Base-by-base conservation (phyloP, 1,139 yeast genomes). In the Debaryomycetaceae sp. region DNA sequence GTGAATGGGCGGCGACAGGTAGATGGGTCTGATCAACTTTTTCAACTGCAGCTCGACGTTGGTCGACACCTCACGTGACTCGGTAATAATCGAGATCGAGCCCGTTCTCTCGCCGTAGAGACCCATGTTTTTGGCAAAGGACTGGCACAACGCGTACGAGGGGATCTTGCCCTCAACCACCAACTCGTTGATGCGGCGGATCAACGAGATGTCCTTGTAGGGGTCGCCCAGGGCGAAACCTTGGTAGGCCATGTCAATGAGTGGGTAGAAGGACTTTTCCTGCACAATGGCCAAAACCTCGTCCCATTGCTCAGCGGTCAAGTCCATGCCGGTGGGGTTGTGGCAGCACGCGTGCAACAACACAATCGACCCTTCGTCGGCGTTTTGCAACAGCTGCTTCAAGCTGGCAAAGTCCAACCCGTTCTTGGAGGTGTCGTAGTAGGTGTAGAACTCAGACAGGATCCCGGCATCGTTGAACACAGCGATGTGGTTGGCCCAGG, bases 251-350 rank as follows among this genome's bases (percentile, higher is more conserved):
- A 85, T 81, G 64, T 91, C 98, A 49, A 91, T 85, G 53, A 89
- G 64, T 32, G 94, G 94, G 57, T 85, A 75, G 54, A 86, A 89
- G 35, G 72, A 67, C 51, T 78, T 74, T 30, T 51, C 42, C 45
- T 66, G 61, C 39, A 75, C 65, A 39, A 84, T 61, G 31, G 71
- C 68, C 33, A 83, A 67, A 31, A 91, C 80, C 53, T 70, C 59
- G 31, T 67, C 68, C 97, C 97, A 89, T 60, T 91, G 89, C 42
- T 79, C 93, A 34, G 69, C 63, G 18, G 85, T 79, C 45, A 95
- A 95, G 61, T 91, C 98, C 57, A 89, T 79, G 43, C 97, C 98
- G 20, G 98, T 91, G 40, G 98, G 98, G 63, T 91, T 91, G 64
- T 91, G 98, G 39, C 97, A 96, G 58, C 97, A 88, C 14, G 96